Evolutionary conservation across 495 filamentous ascomycete species (phyloP).

Genomic region (Tuber brumale): DNA sequence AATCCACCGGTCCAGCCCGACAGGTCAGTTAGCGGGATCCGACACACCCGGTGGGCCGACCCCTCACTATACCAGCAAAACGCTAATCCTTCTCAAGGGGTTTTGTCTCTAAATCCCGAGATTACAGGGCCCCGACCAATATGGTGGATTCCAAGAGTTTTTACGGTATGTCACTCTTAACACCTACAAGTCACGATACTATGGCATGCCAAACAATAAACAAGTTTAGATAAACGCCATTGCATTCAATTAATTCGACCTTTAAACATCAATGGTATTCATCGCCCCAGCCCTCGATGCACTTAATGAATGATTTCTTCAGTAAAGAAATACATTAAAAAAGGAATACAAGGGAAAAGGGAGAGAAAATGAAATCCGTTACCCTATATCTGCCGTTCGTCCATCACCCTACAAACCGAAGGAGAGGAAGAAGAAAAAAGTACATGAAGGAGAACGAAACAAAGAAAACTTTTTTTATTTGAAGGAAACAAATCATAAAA

Average conservation of each 20-base stretch:
- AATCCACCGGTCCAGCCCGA: too few species aligned
- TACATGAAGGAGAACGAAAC: slow-evolving; percentile 15
- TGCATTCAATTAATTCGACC: not conserved
- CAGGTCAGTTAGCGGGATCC: too few species aligned
- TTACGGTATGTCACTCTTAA: not conserved
- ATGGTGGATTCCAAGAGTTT: too few species aligned
- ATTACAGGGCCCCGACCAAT: too few species aligned
- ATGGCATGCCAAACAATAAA: not conserved
- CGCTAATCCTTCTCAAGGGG: too few species aligned
- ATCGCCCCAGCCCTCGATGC: not conserved
- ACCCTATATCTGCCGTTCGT: slow-evolving; percentile 36
- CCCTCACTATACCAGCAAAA: too few species aligned
- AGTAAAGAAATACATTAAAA: not conserved
- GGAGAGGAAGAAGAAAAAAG: slow-evolving; percentile 24
- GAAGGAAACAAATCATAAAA: slow-evolving; percentile 21
- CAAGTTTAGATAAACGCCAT: not conserved
- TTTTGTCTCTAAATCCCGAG: too few species aligned
- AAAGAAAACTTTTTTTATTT: slow-evolving; percentile 23
- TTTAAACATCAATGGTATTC: not conserved
- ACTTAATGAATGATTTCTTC: not conserved
- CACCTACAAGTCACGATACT: not conserved
- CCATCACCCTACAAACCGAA: slow-evolving; percentile 29
- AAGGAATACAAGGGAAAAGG: slow-evolving; percentile 11
- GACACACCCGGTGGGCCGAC: too few species aligned
- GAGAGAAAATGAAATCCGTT: slow-evolving; percentile 32